phyloP scores from a whole-genome alignment of 176 grass and related monocot genomes.

The maize (Zea mays) region Zm-B73-REFERENCE-NAM-5.0 NC_050104.1:157735001-157735500 shows the following conservation, averaged over 20 bases:
- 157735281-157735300: not conserved
- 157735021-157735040: constrained; percentile 19
- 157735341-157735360: not conserved
- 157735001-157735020: constrained; percentile 24
- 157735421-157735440: not conserved
- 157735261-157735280: not conserved
- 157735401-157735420: not conserved
- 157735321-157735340: not conserved
- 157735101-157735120: constrained; percentile 48
- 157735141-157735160: constrained; percentile 94
- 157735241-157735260: not conserved
- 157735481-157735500: not conserved
- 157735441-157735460: not conserved
- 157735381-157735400: not conserved
- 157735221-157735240: not conserved
- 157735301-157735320: not conserved
- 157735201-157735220: not conserved
- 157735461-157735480: not conserved
- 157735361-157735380: not conserved
- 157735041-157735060: constrained; percentile 27
- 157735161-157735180: constrained; percentile 55
- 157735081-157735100: constrained; percentile 41
- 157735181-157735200: constrained; percentile 23
- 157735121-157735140: constrained; percentile 76
- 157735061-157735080: constrained; percentile 38